Base-by-base conservation (phyloP, 768 basidiomycete genomes). In the Amanita muscaria region DNA sequence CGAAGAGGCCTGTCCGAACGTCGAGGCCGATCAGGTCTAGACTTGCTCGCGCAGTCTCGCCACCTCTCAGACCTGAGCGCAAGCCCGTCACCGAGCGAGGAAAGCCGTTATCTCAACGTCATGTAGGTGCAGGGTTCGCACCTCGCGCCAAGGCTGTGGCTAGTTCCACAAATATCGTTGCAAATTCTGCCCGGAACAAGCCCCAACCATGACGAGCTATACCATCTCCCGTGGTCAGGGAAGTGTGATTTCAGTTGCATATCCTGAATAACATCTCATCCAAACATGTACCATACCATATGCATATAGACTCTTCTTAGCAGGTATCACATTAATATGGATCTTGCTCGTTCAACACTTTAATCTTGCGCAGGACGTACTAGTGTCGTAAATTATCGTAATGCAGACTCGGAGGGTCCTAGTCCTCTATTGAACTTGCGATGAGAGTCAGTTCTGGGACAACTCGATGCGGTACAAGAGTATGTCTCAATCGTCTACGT, bases 1-100 rank as follows among this genome's bases (percentile, higher is more conserved):
- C 59, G 11, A 46, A 44, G 48, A 50, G 34, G 10, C 29, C 30
- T 25, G 37, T 43, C 27, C 35, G 33, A 21, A 48, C 49, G 24
- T 50, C 49, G 21, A 52, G 44, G 37, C 46, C 49, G 15, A n/a
- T 49, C 22, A 51, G 52, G 23, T 42, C 51, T 34, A 52, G 53
- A 49, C 41, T 55, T 42, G 41, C 44, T 15, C 46, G 53, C 24
- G 21, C 24, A 15, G 27, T 21, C 21, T 45, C 35, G 12, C 44
- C 44, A 30, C 44, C 44, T 39, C 23, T 36, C 8, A 39, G 27
- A 15, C 27, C 21, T 14, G 25, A 46, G 23, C 44, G 37, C 7
- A 39, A 37, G n/a, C 15, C 2, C 25, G 11, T 24, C 23, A 8
- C 42, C 10, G 36, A 37, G 15, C 32, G 31, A 14, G 18, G 11